These are phyloP conservation scores for Penicillium psychrosexuale DNA, from an alignment of 2,329 filamentous ascomycete genomes.

Conservation along the genomic window DNA sequence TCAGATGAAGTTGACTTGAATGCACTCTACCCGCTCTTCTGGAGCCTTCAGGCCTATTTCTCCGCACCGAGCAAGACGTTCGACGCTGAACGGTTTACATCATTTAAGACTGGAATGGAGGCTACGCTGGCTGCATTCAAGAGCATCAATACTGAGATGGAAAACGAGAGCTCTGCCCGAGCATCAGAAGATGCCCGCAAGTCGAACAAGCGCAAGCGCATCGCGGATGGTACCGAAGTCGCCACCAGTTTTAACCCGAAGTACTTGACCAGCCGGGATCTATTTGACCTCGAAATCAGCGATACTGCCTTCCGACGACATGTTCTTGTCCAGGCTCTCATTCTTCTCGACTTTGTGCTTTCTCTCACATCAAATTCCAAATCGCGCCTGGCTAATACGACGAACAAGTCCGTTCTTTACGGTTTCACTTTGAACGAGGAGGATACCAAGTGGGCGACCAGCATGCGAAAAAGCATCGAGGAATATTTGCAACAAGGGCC, in stretches of 20 bases:
- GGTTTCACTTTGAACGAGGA: constrained; percentile 75
- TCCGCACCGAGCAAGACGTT: constrained; percentile 86
- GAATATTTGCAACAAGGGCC: constrained; percentile 75
- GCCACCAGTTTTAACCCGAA: constrained; percentile 88
- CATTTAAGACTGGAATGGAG: constrained; percentile 62
- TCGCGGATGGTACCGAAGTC: constrained; percentile 59
- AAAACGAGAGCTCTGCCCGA: constrained; percentile 60
- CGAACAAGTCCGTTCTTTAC: constrained; percentile 88
- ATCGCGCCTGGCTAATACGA: constrained; percentile 67
- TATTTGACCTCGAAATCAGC: constrained; percentile 94
- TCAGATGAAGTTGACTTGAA: constrained; percentile 61
- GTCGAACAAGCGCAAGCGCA: constrained; percentile 68
- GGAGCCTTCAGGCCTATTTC: constrained; percentile 88
- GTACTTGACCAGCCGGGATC: constrained; percentile 92
- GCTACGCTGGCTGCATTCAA: constrained; percentile 73
- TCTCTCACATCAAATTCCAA: constrained; percentile 81
- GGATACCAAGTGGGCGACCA: constrained; percentile 80
- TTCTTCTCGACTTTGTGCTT: constrained; percentile 92
- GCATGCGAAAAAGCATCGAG: constrained; percentile 75
- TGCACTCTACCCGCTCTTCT: constrained; percentile 84
- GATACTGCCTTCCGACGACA: constrained; percentile 93
- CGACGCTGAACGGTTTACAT: constrained; percentile 62
- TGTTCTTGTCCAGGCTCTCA: constrained; percentile 90
- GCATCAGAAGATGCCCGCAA: constrained; percentile 61
- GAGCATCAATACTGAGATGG: constrained; percentile 62